These are phyloP conservation scores for Brassica juncea DNA, from an alignment of 345 rosid species.

Conservation along the genomic window DNA sequence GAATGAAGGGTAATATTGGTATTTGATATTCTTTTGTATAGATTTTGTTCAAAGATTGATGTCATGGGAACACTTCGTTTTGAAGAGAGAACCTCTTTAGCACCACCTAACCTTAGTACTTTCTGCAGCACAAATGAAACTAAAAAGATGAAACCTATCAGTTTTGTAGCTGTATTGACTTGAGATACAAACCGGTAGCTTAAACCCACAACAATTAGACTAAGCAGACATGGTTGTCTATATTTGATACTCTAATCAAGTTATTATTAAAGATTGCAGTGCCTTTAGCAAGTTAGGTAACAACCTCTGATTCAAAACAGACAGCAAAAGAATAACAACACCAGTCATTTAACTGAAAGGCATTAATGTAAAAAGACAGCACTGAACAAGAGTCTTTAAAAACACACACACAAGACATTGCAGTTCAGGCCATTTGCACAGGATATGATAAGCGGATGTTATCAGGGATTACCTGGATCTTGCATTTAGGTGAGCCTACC, in stretches of 20 bases:
- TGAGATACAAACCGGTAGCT: not conserved
- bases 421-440: not conserved
- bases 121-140: not conserved
- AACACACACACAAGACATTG: no score
- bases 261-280: not conserved
- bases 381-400: no score
- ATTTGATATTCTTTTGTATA: not conserved
- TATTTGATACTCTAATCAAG: no score
- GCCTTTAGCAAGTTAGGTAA: not conserved
- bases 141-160: not conserved
- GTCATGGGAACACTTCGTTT: not conserved
- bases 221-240: not conserved
- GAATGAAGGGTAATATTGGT: not conserved
- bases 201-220: not conserved
- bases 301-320: not conserved
- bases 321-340: no score
- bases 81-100: not conserved
- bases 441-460: slow-evolving; percentile 10
- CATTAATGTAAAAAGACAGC: no score
- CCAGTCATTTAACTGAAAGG: no score
- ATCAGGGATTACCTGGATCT: slow-evolving; percentile 27
- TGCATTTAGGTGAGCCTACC: slow-evolving; percentile 22
- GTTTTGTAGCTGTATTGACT: not conserved
- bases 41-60: slow-evolving; percentile 3
- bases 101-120: not conserved